Evolutionary conservation across 2,329 filamentous ascomycete genomes (phyloP).

Genomic region (Metarhizium sp.): DNA sequence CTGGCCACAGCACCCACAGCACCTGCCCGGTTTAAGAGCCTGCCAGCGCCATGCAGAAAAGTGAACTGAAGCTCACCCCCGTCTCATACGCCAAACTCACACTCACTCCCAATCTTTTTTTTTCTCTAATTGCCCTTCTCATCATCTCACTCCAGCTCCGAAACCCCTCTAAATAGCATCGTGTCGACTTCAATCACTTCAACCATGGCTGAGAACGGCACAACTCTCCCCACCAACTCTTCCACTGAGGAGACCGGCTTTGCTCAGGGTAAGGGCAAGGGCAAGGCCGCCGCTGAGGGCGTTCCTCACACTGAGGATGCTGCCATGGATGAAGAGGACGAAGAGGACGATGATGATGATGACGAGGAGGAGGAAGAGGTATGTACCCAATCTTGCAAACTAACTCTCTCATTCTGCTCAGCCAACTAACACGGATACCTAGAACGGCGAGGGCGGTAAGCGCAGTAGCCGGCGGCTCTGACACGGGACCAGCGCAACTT

Average conservation of each 20-base stretch:
- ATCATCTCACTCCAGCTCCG: not conserved
- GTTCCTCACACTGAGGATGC: slow-evolving; percentile 40
- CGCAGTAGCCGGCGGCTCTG: slow-evolving; percentile 2
- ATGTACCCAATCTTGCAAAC: not conserved
- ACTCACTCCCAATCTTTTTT: slow-evolving; percentile 7
- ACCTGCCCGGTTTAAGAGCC: slow-evolving; percentile 19
- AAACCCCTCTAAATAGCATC: not conserved
- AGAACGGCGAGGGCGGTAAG: slow-evolving; percentile 22
- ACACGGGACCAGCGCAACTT: not conserved
- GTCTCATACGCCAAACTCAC: slow-evolving; percentile 13
- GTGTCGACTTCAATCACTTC: not conserved
- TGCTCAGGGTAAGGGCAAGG: slow-evolving; percentile 66
- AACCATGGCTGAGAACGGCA: slow-evolving; percentile 39
- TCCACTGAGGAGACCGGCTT: slow-evolving; percentile 25
- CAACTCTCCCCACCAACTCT: slow-evolving; percentile 37
- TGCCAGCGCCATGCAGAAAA: slow-evolving; percentile 8
- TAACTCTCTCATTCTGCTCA: not conserved
- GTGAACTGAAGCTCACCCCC: slow-evolving; percentile 15
- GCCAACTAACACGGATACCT: slow-evolving; percentile 13
- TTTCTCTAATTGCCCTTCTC: not conserved
- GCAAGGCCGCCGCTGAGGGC: slow-evolving; percentile 50
- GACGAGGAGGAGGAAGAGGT: slow-evolving; percentile 23
- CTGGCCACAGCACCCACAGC: slow-evolving; percentile 4
- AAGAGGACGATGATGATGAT: slow-evolving; percentile 61
- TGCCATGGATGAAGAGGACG: slow-evolving; percentile 67